phyloP scores from a whole-genome alignment of 1,139 yeast genomes.

The Pichia kudriavzevii region DNA sequence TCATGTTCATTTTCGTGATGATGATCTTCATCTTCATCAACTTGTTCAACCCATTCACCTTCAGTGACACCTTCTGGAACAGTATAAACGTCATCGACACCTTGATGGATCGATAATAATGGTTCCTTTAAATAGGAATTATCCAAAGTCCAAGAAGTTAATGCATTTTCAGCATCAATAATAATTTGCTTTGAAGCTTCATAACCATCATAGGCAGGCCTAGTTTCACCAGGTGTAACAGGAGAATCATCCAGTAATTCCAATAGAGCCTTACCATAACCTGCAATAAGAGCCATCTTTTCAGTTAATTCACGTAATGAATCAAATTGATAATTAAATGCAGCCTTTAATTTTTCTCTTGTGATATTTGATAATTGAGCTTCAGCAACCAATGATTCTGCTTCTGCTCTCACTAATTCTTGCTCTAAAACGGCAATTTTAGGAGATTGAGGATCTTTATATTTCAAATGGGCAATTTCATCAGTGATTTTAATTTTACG shows the following conservation, averaged over 20 bases:
- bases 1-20: conserved; percentile 1
- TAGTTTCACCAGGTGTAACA: conserved; percentile 98
- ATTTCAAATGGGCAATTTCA: conserved; percentile 94
- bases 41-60: conserved; percentile 26
- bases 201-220: conserved; percentile 97
- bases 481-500: conserved; percentile 96
- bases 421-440: conserved; percentile 93
- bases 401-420: conserved; percentile 98
- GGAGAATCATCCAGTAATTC: conserved; percentile 95
- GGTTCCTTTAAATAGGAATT: conserved; percentile 88
- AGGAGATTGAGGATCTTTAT: conserved; percentile 97
- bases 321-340: conserved; percentile 95
- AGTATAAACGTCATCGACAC: conserved; percentile 51
- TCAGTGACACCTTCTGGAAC: conserved; percentile 29
- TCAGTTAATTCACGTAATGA: conserved; percentile 95
- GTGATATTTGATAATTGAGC: conserved; percentile 97
- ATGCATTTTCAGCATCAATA: conserved; percentile 92
- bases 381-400: conserved; percentile 97
- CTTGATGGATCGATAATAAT: conserved; percentile 78
- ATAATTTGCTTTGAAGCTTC: conserved; percentile 97
- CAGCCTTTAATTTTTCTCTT: conserved; percentile 95
- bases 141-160: conserved; percentile 95
- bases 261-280: conserved; percentile 94
- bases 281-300: conserved; percentile 93
- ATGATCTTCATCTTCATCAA: conserved; percentile 12